These are phyloP conservation scores for Trichoderma gamsii DNA, from an alignment of 495 filamentous ascomycete species.

Conservation along the genomic window DNA sequence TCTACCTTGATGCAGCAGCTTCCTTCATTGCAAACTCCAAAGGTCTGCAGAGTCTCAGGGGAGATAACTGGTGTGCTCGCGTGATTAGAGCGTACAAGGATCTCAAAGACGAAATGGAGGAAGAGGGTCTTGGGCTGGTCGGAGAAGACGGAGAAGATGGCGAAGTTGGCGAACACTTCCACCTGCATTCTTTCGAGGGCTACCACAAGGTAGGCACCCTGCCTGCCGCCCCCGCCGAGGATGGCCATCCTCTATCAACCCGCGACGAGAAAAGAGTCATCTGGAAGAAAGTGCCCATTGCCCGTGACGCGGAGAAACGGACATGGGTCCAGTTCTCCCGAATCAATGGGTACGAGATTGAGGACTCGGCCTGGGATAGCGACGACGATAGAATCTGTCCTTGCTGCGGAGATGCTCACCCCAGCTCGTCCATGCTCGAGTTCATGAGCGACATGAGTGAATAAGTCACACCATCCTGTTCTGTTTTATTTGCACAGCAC, in stretches of 20 bases:
- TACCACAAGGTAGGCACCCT: slow-evolving; percentile 20
- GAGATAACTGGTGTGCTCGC: slow-evolving; percentile 23
- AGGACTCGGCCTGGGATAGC: slow-evolving; percentile 22
- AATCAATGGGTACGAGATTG: slow-evolving; percentile 28
- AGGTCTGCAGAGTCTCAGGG: slow-evolving; percentile 24
- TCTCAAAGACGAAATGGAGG: slow-evolving; percentile 21
- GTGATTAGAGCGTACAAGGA: slow-evolving; percentile 32
- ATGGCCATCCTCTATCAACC: slow-evolving; percentile 33
- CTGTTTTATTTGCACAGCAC: background rate
- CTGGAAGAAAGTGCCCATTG: slow-evolving; percentile 38
- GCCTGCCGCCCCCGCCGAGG: slow-evolving; percentile 32
- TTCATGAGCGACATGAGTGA: slow-evolving; percentile 15
- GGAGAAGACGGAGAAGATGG: background rate
- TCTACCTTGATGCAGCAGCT: slow-evolving; percentile 32
- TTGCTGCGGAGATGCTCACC: slow-evolving; percentile 10
- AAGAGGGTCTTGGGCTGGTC: slow-evolving; percentile 17
- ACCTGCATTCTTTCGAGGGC: background rate
- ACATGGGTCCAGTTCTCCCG: slow-evolving; percentile 40
- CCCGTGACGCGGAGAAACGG: slow-evolving; percentile 29
- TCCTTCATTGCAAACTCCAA: slow-evolving; percentile 29
- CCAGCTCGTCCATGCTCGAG: slow-evolving; percentile 23
- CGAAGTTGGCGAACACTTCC: background rate
- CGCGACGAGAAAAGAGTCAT: slow-evolving; percentile 35
- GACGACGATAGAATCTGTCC: slow-evolving; percentile 18
- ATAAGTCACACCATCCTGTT: background rate